These are phyloP conservation scores for Catharanthus roseus DNA, from an alignment of 257 asterid species.

Conservation along the genomic window DNA sequence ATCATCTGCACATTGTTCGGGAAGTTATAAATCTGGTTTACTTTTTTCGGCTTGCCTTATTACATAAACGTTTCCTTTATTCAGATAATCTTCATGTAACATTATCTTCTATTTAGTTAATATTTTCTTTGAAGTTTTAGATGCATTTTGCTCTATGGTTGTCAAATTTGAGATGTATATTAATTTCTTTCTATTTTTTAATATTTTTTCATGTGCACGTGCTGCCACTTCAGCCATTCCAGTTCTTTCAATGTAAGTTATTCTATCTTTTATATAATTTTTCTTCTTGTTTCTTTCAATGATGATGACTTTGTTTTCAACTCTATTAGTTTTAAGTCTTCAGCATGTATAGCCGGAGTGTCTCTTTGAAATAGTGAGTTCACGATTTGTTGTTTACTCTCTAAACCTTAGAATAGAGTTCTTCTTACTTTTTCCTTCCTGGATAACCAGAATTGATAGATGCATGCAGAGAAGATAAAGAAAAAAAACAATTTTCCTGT, in stretches of 20 bases:
- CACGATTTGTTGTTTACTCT: not conserved
- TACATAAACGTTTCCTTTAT: not conserved
- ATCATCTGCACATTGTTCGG: not conserved
- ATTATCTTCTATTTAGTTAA: not conserved
- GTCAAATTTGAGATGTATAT: not conserved
- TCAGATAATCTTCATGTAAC: too few relatives aligned
- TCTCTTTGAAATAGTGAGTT: not conserved
- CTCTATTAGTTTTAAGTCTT: not conserved
- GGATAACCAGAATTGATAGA: not conserved
- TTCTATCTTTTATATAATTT: not conserved
- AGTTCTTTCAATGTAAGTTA: conserved; percentile 88
- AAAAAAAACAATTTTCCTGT: not conserved
- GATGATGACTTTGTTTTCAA: too few relatives aligned
- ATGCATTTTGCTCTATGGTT: not conserved
- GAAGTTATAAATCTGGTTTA: not conserved
- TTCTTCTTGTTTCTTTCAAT: not conserved
- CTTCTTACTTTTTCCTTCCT: too few relatives aligned
- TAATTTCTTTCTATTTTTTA: conserved; percentile 22
- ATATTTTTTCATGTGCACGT: conserved; percentile 25
- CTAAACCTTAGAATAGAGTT: not conserved
- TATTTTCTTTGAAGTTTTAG: not conserved
- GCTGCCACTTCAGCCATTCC: conserved; percentile 75
- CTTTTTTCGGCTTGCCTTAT: not conserved
- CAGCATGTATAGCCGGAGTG: not conserved
- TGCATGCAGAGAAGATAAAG: not conserved